These are phyloP conservation scores for Amanita exitialis DNA, from an alignment of 768 basidiomycete species.

Conservation along the genomic window DNA sequence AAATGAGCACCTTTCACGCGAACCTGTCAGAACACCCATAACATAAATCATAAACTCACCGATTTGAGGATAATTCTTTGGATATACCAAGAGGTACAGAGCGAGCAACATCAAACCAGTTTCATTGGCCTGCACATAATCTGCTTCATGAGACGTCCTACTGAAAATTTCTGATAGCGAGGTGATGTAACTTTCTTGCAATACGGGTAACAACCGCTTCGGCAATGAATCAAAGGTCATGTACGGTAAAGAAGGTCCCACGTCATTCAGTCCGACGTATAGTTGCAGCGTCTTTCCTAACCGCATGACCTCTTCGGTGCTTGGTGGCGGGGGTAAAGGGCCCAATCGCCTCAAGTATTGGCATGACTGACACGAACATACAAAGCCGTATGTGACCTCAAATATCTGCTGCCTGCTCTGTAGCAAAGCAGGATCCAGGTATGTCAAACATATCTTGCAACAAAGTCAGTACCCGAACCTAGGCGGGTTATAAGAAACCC, in stretches of 20 bases:
- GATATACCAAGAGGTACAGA: slow-evolving; percentile 63
- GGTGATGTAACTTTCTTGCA: slow-evolving; percentile 52
- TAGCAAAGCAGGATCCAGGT: slow-evolving; percentile 67
- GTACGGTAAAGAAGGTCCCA: slow-evolving; percentile 18
- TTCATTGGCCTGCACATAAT: slow-evolving; percentile 38
- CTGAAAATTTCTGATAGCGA: slow-evolving; percentile 56
- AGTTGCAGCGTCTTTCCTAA: slow-evolving; percentile 24
- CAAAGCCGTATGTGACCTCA: slow-evolving; percentile 56
- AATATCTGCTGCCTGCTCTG: slow-evolving; percentile 52
- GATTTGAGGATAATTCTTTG: slow-evolving; percentile 72
- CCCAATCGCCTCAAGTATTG: slow-evolving; percentile 27
- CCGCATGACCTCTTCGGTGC: slow-evolving; percentile 18
- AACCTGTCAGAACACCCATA: neutral
- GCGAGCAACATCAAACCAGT: slow-evolving; percentile 51
- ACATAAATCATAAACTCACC: slow-evolving; percentile 31
- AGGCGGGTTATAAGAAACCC: neutral
- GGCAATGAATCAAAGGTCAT: slow-evolving; percentile 29
- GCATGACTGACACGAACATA: slow-evolving; percentile 54
- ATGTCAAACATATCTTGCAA: slow-evolving; percentile 59
- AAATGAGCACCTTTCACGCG: slow-evolving; percentile 54
- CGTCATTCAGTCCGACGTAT: slow-evolving; percentile 24
- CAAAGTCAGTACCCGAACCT: slow-evolving; percentile 1
- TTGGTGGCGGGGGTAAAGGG: slow-evolving; percentile 28
- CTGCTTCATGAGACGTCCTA: slow-evolving; percentile 57
- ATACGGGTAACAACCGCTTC: slow-evolving; percentile 24